Base-by-base conservation (phyloP, 148 eudicot genomes). In the Rhododendron molle region DNA sequence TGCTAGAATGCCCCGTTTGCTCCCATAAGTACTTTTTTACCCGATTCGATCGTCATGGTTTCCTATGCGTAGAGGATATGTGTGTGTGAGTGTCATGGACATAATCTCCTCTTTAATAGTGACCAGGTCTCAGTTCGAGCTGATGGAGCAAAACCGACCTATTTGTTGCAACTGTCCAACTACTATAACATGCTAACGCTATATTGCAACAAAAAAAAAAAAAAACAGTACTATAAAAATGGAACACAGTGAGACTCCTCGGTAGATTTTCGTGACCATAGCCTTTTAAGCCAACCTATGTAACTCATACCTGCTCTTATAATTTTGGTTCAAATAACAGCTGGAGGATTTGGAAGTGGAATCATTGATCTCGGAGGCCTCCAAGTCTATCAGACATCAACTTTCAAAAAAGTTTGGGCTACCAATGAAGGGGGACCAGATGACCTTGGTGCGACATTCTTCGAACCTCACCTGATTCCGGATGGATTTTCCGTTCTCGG, bases 401-500 rank as follows among this genome's bases (percentile, higher is more conserved):
- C 86, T 11, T 88, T 88, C 50, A 85, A 32, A 16, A 83, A 88
- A 79, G 65, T 88, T 28, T 88, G 90, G 90, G 87, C 87, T 26
- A 47, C 81, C 38, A 2, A 86, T 65, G 83, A 88, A 85, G 88
- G 87, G 1, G 90, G 89, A 85, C 87, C 74, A 82, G 83, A 32
- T 32, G 67, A 86, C 60, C 83, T 83, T 62, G 88, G 88, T 14
- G 88, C 85, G 30, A 83, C 90, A 78, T 77, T 88, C 47, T 88
- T 83, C 58, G 88, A 88, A 40, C 90, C 90, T 46, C 85, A 72
- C 16, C 49, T 43, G 4, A 76, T 88, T 3, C 87, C 89, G 47
- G 87, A 88, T 78, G 89, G 89, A 18, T 88, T 82, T 47, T 88
- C 12, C 84, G 83, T 85, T 83, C 87, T 88, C 26, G 87, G 89